Percentiles rank a stretch among this genome's conserved stretches.
These are phyloP conservation scores for Pestalotiopsis fici DNA, from an alignment of 2,329 filamentous ascomycete species.

Conservation along the genomic window DNA sequence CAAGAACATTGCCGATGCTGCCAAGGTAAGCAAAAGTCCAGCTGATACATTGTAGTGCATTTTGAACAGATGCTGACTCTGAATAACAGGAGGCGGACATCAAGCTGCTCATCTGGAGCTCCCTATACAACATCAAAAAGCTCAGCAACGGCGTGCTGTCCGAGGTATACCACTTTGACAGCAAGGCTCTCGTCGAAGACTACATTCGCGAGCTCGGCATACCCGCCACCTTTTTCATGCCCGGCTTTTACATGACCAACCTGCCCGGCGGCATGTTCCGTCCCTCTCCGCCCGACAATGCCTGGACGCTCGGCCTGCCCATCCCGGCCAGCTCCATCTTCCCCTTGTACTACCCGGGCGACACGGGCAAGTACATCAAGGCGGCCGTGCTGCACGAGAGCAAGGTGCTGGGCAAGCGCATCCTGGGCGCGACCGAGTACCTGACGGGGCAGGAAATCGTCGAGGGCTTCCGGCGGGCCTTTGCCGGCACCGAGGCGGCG, in stretches of 20 bases:
- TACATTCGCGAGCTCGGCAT: constrained; percentile 32
- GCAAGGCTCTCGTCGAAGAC: constrained; percentile 9
- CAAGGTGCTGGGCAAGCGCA: constrained; percentile 39
- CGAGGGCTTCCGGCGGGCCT: constrained; percentile 36
- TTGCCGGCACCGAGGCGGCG: constrained; percentile 35
- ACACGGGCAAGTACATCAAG: constrained; percentile 35
- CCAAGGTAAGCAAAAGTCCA: constrained; percentile 31
- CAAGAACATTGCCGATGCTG: constrained; percentile 48
- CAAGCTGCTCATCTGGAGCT: constrained; percentile 45
- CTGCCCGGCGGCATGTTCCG: constrained; percentile 29
- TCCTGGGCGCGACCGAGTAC: constrained; percentile 44
- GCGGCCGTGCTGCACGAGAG: constrained; percentile 32
- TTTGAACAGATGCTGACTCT: not conserved
- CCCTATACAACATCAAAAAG: constrained; percentile 32
- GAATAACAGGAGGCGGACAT: constrained; percentile 35
- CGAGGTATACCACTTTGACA: constrained; percentile 38
- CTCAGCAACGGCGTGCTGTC: constrained; percentile 40
- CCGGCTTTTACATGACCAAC: constrained; percentile 55
- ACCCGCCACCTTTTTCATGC: constrained; percentile 48
- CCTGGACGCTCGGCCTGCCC: constrained; percentile 28
- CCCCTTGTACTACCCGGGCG: constrained; percentile 29
- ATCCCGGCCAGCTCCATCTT: constrained; percentile 25
- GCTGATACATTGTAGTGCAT: too few relatives aligned
- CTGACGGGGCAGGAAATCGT: constrained; percentile 39
- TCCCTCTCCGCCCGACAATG: constrained; percentile 26